Percentiles rank a stretch among this genome's conserved stretches.
Conservation (phyloP, 345 rosid species). For the Trapa bicornis region DNA sequence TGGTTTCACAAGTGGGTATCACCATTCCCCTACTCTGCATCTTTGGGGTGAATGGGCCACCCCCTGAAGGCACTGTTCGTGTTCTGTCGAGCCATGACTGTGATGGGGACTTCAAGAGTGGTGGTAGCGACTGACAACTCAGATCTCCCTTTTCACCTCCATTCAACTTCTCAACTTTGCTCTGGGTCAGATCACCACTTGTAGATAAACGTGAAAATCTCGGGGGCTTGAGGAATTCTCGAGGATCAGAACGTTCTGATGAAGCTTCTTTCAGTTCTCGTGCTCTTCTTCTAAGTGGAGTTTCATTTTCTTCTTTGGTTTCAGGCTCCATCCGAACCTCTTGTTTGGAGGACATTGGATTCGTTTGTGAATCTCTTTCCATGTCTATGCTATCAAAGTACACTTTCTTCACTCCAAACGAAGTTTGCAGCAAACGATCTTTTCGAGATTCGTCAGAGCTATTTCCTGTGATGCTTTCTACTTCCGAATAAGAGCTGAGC, state of each 20-base stretch:
- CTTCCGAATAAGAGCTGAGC: slow-evolving; percentile 46
- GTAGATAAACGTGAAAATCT: background rate
- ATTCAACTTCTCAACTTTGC: background rate
- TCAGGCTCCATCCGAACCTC: slow-evolving; percentile 11
- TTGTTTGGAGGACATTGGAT: slow-evolving; percentile 18
- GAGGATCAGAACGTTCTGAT: slow-evolving; percentile 8
- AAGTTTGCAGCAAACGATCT: slow-evolving; percentile 2
- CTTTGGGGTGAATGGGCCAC: slow-evolving; percentile 22
- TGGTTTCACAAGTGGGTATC: slow-evolving; percentile 23
- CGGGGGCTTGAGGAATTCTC: slow-evolving; percentile 15
- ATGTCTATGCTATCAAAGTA: slow-evolving; percentile 45
- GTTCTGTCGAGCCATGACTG: slow-evolving; percentile 88
- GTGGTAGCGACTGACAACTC: slow-evolving; percentile 36
- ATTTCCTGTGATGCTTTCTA: slow-evolving; percentile 29
- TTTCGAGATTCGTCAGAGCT: slow-evolving; percentile 8
- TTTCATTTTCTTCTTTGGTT: slow-evolving; percentile 7
- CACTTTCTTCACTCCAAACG: slow-evolving; percentile 28
- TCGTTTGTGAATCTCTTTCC: slow-evolving; percentile 18
- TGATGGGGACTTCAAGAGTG: slow-evolving; percentile 64
- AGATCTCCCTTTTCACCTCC: background rate
- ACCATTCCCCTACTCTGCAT: slow-evolving; percentile 22
- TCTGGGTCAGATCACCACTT: background rate
- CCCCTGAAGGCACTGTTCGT: slow-evolving; percentile 51
- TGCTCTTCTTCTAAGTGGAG: slow-evolving; percentile 8
- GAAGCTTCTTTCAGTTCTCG: slow-evolving; percentile 14